phyloP scores from a whole-genome alignment of 2,329 filamentous ascomycete species.

The Penicillium sp. region DNA sequence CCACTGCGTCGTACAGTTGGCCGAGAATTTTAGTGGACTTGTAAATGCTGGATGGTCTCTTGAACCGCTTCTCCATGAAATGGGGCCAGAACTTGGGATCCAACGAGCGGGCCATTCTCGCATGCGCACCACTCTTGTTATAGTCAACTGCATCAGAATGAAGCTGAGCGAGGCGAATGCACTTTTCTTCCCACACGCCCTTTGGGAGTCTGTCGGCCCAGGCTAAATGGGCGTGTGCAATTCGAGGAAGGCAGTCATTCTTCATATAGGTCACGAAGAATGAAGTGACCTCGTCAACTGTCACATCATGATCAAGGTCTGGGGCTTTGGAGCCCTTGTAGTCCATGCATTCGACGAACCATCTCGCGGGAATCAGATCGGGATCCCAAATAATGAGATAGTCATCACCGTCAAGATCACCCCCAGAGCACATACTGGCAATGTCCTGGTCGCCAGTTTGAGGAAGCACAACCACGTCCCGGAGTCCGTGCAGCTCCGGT shows the following conservation, averaged over 20 bases:
- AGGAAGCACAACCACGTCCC: conserved; percentile 84
- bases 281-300: conserved; percentile 68
- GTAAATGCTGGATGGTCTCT: conserved; percentile 54
- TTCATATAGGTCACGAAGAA: conserved; percentile 96
- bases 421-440: conserved; percentile 91
- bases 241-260: conserved; percentile 74
- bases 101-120: conserved; percentile 62
- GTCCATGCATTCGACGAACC: conserved; percentile 76
- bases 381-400: conserved; percentile 92
- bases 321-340: conserved; percentile 61
- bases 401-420: conserved; percentile 93
- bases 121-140: conserved; percentile 80
- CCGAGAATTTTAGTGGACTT: conserved; percentile 71
- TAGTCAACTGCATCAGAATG: conserved; percentile 95
- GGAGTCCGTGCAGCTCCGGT: conserved; percentile 69
- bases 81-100: conserved; percentile 71
- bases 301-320: conserved; percentile 61
- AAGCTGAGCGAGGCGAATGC: conserved; percentile 71
- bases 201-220: conserved; percentile 62
- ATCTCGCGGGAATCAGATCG: conserved; percentile 65
- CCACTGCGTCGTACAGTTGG: conserved; percentile 74
- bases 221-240: conserved; percentile 79
- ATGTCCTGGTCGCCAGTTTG: conserved; percentile 78
- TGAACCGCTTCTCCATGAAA: conserved; percentile 72
- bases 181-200: conserved; percentile 67